Conservation (phyloP, 2,329 filamentous ascomycete species). For the Colletotrichum lini region DNA sequence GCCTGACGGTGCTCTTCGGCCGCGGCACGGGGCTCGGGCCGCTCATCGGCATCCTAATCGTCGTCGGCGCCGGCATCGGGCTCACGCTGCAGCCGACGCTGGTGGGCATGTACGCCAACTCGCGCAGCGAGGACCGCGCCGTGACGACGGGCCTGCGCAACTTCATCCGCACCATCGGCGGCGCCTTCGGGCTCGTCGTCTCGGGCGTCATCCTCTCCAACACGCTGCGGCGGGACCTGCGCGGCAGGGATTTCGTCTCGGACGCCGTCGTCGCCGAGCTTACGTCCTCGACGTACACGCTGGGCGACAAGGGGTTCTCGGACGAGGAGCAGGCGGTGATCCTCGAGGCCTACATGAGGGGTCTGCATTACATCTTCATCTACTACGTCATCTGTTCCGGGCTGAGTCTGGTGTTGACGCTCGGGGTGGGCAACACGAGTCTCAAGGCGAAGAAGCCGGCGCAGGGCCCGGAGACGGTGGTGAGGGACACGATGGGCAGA, state of each 20-base stretch:
- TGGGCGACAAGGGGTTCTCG: slow-evolving; percentile 43
- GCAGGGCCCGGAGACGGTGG: not conserved
- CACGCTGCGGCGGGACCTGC: slow-evolving; percentile 43
- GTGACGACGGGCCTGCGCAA: slow-evolving; percentile 57
- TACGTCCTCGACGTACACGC: slow-evolving; percentile 46
- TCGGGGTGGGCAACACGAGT: slow-evolving; percentile 45
- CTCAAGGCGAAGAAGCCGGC: slow-evolving; percentile 42
- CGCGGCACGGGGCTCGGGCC: slow-evolving; percentile 46
- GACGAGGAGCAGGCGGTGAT: slow-evolving; percentile 43
- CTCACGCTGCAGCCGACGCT: slow-evolving; percentile 55
- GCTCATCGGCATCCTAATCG: slow-evolving; percentile 50
- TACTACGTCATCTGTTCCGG: slow-evolving; percentile 45
- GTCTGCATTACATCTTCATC: slow-evolving; percentile 48
- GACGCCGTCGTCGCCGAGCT: slow-evolving; percentile 44
- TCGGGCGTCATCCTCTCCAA: slow-evolving; percentile 53
- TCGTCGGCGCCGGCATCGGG: slow-evolving; percentile 54
- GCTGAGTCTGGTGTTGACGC: slow-evolving; percentile 39
- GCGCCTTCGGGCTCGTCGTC: slow-evolving; percentile 51
- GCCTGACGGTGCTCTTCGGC: slow-evolving; percentile 48
- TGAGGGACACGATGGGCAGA: not conserved
- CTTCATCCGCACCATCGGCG: slow-evolving; percentile 55
- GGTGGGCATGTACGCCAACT: slow-evolving; percentile 55
- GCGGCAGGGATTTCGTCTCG: slow-evolving; percentile 23
- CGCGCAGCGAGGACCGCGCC: slow-evolving; percentile 53
- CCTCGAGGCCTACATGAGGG: slow-evolving; percentile 49